Base-by-base conservation (phyloP, 2,329 filamentous ascomycete genomes). In the Diaporthe caulivora region DNA sequence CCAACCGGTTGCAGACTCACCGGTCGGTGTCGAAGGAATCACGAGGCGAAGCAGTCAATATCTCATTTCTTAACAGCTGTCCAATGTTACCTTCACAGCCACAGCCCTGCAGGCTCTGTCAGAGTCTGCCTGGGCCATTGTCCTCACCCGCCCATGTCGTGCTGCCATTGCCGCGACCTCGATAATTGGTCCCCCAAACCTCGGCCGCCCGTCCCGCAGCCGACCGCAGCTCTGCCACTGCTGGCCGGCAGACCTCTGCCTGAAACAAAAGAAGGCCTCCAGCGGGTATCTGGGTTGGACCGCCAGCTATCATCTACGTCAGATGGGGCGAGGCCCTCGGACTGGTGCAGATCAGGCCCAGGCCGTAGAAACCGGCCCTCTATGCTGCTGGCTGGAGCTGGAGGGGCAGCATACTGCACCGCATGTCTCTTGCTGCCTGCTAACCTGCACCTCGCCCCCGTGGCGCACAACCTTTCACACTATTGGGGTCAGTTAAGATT, bases 231-330 rank as follows among this genome's bases (percentile, higher is more conserved):
- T 53, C n/a, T 40, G 29, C 31, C 11, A 37, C 11, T 67, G 47
- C 62, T 51, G 44, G 44, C 62, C 62, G 29, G n/a, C 47, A 44
- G 47, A 53, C 62, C 62, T 53, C 62, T 53, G 62, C 62, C 62
- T 53, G 62, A 67, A 53, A 67, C 62, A 29, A 29, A 67, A 40
- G 1, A 67, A 51, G 62, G 62, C 62, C 62, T 67, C 62, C 62
- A 21, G 62, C 62, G 3, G 1, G 2, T 21, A 40, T 26, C 29
- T 65, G 44, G 29, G 29, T 65, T 26, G 11, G 21, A 24, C 60
- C 18, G 60, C 55, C 55, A 24, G 9, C 34, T 2, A 17, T 18
- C 44, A 34, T 65, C 60, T 51, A 51, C 44, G 44, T 51, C 60
- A 37, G 13, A 37, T 26, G 60, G 2, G 60, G 44, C 60, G 44